Percentiles rank a stretch among this genome's conserved stretches.
Conservation (phyloP, 2,329 filamentous ascomycete species). For the Alternaria sp. region DNA sequence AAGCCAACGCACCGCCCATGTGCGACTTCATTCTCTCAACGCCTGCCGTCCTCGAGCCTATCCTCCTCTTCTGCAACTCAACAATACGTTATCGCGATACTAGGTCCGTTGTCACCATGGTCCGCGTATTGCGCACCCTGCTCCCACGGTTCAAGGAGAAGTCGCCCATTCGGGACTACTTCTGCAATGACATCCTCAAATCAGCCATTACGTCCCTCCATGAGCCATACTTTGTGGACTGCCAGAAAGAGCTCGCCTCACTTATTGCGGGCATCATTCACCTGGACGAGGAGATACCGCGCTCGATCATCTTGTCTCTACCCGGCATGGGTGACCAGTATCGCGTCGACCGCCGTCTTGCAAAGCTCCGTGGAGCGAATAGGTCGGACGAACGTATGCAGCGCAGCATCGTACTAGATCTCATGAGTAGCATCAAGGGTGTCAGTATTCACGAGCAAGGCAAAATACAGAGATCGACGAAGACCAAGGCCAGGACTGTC, state of each 20-base stretch:
- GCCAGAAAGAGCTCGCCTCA: constrained; percentile 88
- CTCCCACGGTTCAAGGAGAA: constrained; percentile 74
- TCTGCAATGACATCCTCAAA: constrained; percentile 85
- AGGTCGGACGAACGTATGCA: constrained; percentile 74
- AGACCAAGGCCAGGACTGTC: constrained; percentile 39
- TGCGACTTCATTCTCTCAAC: constrained; percentile 83
- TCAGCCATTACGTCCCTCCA: constrained; percentile 89
- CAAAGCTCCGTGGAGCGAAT: constrained; percentile 45
- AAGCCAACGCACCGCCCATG: constrained; percentile 64
- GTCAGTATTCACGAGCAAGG: constrained; percentile 94
- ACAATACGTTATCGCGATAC: constrained; percentile 89
- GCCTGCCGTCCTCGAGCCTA: constrained; percentile 79
- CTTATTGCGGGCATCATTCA: constrained; percentile 86
- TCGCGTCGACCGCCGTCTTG: constrained; percentile 66
- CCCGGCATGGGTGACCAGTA: constrained; percentile 72
- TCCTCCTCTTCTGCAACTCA: constrained; percentile 91
- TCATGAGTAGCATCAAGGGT: constrained; percentile 85
- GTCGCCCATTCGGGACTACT: constrained; percentile 78
- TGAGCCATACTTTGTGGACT: constrained; percentile 94
- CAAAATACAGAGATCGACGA: constrained; percentile 64
- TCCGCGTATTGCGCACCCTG: constrained; percentile 84
- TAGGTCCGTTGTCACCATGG: constrained; percentile 82
- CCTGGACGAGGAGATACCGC: constrained; percentile 76
- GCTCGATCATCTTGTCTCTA: constrained; percentile 76
- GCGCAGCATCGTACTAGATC: constrained; percentile 78